Evolutionary conservation across 768 basidiomycete genomes (phyloP), one percentile per base, ranked within the genome.

Genomic region (Punctularia strigosozonata): DNA sequence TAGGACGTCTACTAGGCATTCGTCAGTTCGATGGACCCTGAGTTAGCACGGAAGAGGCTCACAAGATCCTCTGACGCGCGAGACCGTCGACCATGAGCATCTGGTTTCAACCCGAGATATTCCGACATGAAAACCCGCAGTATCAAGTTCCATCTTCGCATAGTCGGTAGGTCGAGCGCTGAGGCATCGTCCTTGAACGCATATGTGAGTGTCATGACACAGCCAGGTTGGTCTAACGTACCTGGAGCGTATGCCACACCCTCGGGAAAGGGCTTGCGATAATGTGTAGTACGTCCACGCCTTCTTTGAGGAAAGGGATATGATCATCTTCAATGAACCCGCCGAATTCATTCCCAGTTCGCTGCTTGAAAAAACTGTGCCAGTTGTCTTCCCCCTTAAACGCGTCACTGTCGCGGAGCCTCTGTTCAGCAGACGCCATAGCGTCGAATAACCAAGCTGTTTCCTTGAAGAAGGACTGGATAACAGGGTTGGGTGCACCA

Each of bases 391-490:
- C 58, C n/a, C n/a, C n/a, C 0, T 59, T 64, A 39, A 68, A 71
- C 3, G 56, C 57, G 38, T 91, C 78, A 8, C 74, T 66, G 1
- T 79, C 83, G 7, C 65, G 71, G 21, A 99, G 62, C 23, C 84
- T 66, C 18, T 61, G 53, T 54, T 99, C 94, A n/a, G 72, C 75
- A 31, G 70, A 70, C 3, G 62, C 63, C 55, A 99, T 64, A 4
- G 74, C 68, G 55, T 89, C 83, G 52, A 87, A 92, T 28, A 99
- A 63, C 95, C 95, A 98, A 4, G 81, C 88, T 1, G 95, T 99
- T 39, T 90, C 77, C 5, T 74, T 59, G 58, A 76, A 98, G 51
- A 77, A 95, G 4, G 84, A 89, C 28, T 73, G 75, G 36, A 99
- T 80, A 10, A 51, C 58, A 2, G 95, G 91, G 38, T 73, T 59